These are phyloP conservation scores for Agastache rugosa DNA, from an alignment of 257 asterid genomes.

Conservation along the genomic window DNA sequence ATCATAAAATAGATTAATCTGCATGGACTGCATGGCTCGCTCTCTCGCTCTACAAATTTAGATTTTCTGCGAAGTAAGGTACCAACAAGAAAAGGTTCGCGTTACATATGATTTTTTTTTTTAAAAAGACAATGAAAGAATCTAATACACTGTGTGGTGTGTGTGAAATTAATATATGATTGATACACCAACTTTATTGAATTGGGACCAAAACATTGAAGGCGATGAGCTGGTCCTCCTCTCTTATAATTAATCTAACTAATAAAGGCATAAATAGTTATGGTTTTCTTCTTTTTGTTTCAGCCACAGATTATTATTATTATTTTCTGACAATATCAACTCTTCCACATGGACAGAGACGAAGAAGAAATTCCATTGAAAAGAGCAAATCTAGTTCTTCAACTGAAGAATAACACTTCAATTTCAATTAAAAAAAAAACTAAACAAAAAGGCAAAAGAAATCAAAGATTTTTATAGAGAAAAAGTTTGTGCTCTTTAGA, in stretches of 20 bases:
- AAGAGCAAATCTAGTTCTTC: background rate
- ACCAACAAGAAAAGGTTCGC: background rate
- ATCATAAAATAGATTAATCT: background rate
- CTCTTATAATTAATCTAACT: background rate
- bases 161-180: constrained; percentile 9
- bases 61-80: background rate
- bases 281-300: constrained; percentile 14
- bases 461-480: too few relatives aligned
- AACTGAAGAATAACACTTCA: too few relatives aligned
- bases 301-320: background rate
- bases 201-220: constrained; percentile 32
- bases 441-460: background rate
- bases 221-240: constrained; percentile 23
- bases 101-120: background rate
- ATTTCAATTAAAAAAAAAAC: too few relatives aligned
- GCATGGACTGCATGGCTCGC: constrained; percentile 29
- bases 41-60: background rate
- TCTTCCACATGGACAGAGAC: background rate
- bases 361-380: background rate
- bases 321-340: background rate
- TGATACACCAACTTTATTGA: constrained; percentile 17
- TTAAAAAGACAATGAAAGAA: constrained; percentile 12
- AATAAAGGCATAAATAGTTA: background rate
- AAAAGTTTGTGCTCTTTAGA: background rate
- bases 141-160: constrained; percentile 9